Base-by-base conservation (phyloP, 306 rosid genomes). In the Glycine latifolia region DNA sequence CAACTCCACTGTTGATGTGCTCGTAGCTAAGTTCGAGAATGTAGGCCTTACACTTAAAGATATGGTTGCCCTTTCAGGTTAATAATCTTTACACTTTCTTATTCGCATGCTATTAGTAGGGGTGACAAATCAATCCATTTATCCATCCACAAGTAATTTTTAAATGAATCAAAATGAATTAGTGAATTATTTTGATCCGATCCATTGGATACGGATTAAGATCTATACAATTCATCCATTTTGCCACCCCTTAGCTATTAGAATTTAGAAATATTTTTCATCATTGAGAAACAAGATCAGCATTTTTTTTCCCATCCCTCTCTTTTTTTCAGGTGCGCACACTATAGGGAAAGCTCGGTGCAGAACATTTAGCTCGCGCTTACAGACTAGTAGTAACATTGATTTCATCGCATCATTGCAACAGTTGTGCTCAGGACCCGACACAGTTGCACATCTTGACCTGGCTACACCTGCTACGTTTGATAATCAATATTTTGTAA, bases 321-420 rank as follows among this genome's bases (percentile, higher is more conserved):
- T 26, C 31, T 1, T 26, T 26, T 26, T 49, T 47, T 60, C 68
- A 91, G 97, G 97, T 43, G 97, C 94, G 0, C 99, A 93, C 76
- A 93, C 98, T 26, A 86, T 91, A n/a, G 99, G 98, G 46, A 92
- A 81, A 86, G 97, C 99, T 2, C 89, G 96, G 2, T 93, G 99
- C 86, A 50, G 85, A n/a, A 84, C 94, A 33, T 91, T 95, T 39
- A 85, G 79, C 10, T 77, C 90, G 33, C 91, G 96, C 47, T 73
- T 93, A 52, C 94, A 85, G 66, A 80, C 31, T 26, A 26, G 31
- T 26, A 26, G 60, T 35, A 85, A 92, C 14, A 73, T 79, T 12
- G 92, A 89, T 17, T 95, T 88, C 83, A 67, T 89, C 7, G 73
- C 90, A 67, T 88, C 92, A 3, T 79, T 95, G 81, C 93, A 85